Base-by-base conservation (phyloP, 768 basidiomycete species). In the Clitopilus hobsonii region DNA sequence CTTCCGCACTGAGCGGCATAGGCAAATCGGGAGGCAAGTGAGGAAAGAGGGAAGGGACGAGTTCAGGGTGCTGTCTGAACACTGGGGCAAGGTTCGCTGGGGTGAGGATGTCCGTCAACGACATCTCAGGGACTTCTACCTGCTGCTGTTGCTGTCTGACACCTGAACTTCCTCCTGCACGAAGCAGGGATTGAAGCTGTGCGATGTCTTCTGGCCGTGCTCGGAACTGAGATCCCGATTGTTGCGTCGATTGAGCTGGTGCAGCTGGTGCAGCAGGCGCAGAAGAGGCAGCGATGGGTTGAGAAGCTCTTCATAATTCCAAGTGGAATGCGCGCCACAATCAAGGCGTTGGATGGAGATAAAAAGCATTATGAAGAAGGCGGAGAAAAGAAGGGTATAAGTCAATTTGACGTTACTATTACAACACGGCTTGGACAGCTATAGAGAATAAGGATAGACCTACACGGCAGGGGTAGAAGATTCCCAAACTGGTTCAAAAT, bases 21-120 rank as follows among this genome's bases (percentile, higher is more conserved):
- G 87, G 85, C 7, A 92, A 76, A 69, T 89, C 89, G 6, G 89
- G 76, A 0, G 94, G 93, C 22, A 96, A 81, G 61, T 92, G 84
- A 2, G 93, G 90, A 66, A 89, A 89, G 57, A 95, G 74, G 1
- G 87, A 69, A 3, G 79, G 70, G 50, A 90, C 76, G 38, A 95
- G 75, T 45, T 82, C 79, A 0, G 90, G 90, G 63, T 87, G 84
- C 28, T 77, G 76, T 6, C 74, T 69, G 68, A 95, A 88, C 7
- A 97, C 74, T 6, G 89, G 85, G 11, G 77, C 71, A 53, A 95
- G 75, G 69, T 88, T 86, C 41, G 84, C 70, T 5, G 88, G 81
- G 29, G 91, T 86, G 57, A 93, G 76, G 62, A 94, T 78, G 69
- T 95, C 86, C 38, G 81, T 77, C 57, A 94, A 75, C 52, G 89